Evolutionary conservation across 345 rosid species (phyloP).

Genomic region (Eucalyptus tenuipes): DNA sequence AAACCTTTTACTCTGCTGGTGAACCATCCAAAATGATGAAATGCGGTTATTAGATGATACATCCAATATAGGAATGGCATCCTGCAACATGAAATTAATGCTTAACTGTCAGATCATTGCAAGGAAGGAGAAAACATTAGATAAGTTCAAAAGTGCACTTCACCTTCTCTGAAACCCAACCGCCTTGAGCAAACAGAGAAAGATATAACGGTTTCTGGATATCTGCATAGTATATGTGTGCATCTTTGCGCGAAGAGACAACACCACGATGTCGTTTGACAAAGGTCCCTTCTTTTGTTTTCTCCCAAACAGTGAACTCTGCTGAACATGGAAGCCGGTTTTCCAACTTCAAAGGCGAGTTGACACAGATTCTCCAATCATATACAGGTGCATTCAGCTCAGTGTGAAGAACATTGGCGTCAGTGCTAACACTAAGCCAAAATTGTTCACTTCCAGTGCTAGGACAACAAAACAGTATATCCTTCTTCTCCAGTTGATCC

Average conservation of each 20-base stretch:
- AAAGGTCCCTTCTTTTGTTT: constrained; percentile 55
- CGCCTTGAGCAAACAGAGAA: constrained; percentile 68
- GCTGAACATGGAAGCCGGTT: constrained; percentile 88
- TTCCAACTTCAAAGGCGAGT: constrained; percentile 86
- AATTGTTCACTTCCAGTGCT: constrained; percentile 45
- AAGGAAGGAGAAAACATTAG: not conserved
- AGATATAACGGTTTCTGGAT: constrained; percentile 67
- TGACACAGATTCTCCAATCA: constrained; percentile 90
- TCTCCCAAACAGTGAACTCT: constrained; percentile 87
- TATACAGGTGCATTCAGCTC: constrained; percentile 88
- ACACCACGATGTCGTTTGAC: constrained; percentile 56
- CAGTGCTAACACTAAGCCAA: constrained; percentile 88
- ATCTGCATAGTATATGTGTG: constrained; percentile 62
- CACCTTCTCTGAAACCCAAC: constrained; percentile 95
- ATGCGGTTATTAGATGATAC: constrained; percentile 51
- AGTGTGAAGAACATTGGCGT: constrained; percentile 84
- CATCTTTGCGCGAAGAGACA: constrained; percentile 47
- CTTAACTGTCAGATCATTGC: not conserved
- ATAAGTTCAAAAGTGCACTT: not conserved
- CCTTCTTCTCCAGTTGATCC: constrained; percentile 87
- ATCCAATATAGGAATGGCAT: constrained; percentile 70
- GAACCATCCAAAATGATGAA: constrained; percentile 92
- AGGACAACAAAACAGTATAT: constrained; percentile 63
- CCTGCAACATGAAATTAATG: constrained; percentile 36
- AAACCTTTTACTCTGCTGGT: constrained; percentile 91